Base-by-base conservation (phyloP, 306 rosid genomes). In the Fragaria ananassa region DNA sequence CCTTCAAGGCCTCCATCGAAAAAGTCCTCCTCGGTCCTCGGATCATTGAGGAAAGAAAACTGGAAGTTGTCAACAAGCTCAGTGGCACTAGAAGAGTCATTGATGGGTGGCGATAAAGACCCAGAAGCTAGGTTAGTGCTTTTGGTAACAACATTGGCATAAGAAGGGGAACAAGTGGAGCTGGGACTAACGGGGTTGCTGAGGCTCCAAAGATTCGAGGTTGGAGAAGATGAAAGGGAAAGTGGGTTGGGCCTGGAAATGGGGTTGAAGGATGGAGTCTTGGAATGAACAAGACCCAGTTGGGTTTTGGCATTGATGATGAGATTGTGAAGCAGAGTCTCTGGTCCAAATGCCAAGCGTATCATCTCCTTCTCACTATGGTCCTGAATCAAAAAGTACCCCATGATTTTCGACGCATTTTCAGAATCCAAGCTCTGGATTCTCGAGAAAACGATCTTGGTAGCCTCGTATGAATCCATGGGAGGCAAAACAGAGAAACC, bases 331-430 rank as follows among this genome's bases (percentile, higher is more conserved):
- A 94, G 85, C 29, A 90, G 79, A 60, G 84, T 68, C 78, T 94
- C 98, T 0, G 97, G 91, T 5, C 89, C 87, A 42, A 77, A 85
- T n/a, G 93, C 96, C 39, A 94, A 68, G 0, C 95, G 89, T 17
- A 91, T 76, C 64, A 94, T 74, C 54, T 94, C 98, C 77, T 83
- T 85, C 35, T 94, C 93, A 4, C 93, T 88, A 2, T 90, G 88
- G 81, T 83, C 90, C 69, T 87, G 86, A 71, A 94, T 87, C 42
- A 94, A 82, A 51, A 94, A 88, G 62, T 63, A 89, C 47, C 98
- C 98, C 98, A 94, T 90, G 82, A 94, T 94, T 85, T 90, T 94
- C 0, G 96, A 85, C 8, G 98, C 97, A 80, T 87, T 84, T 25
- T 94, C 98, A 6, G 97, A 96, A 31, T 94, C 98, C 62, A 91